Base-by-base conservation (phyloP, 768 basidiomycete species). In the Calocera viscosa region DNA sequence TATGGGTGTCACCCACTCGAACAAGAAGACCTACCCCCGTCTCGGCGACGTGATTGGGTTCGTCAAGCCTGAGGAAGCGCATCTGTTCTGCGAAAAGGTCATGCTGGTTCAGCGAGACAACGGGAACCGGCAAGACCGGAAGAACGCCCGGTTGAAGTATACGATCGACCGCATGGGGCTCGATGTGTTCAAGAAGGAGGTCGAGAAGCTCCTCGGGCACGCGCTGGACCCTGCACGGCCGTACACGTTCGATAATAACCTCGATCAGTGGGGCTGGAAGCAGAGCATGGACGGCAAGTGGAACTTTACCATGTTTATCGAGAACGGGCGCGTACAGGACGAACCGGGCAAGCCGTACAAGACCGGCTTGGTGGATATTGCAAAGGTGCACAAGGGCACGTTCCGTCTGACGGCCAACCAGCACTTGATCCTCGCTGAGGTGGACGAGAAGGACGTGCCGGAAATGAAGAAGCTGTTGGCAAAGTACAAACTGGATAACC, bases 1-100 rank as follows among this genome's bases (percentile, higher is more conserved):
- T 63, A 99, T 99, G 96, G 96, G 96, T 76, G 96, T 97, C 49
- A 98, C 96, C 0, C 95, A 98, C 72, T 93, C 93, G 35, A 95
- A 92, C 82, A 98, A 97, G 81, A 94, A 96, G 81, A 99, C 96
- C 0, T 98, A 98, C 75, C 96, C 96, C 53, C 88, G 96, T 65
- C 76, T 87, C 49, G 93, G 85, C 32, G 87, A 88, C 72, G 78
- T 96, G 60, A 84, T 99, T 69, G 96, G 96, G 64, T 99, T 98
- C 82, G 93, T 92, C 72, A 90, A 89, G 1, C 78, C 84, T 3
- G 91, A 94, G 65, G 88, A 98, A 74, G 94, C 90, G 65, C 82
- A 83, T 72, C 79, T 83, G 67, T 88, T 95, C 2, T 94, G 94
- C 10, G 94, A 99, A 80, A 88, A 89, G 74, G 83, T 99, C 72